Evolutionary conservation across 306 rosid genomes (phyloP).

Genomic region (Medicago truncatula): MtrunA17r5.0-ANR NC_053049.1:43259001-43259500

Average conservation of each 20-base stretch:
- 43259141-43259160: constrained; percentile 61
- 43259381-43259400: constrained; percentile 99
- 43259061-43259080: constrained; percentile 33
- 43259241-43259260: constrained; percentile 99
- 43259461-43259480: constrained; percentile 33
- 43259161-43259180: constrained; percentile 98
- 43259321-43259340: constrained; percentile 20
- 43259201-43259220: constrained; percentile 96
- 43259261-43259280: constrained; percentile 98
- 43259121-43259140: constrained; percentile 30
- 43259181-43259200: constrained; percentile 97
- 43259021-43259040: constrained; percentile 97
- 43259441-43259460: constrained; percentile 42
- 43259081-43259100: constrained; percentile 25
- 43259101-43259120: constrained; percentile 23
- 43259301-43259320: constrained; percentile 50
- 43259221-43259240: constrained; percentile 99
- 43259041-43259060: constrained; percentile 76
- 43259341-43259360: constrained; percentile 12
- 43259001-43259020: constrained; percentile 99
- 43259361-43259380: constrained; percentile 40
- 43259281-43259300: constrained; percentile 97
- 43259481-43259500: constrained; percentile 32
- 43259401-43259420: constrained; percentile 99
- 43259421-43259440: constrained; percentile 99